phyloP scores from a whole-genome alignment of 768 basidiomycete genomes.

The Mycena chlorophos region DNA sequence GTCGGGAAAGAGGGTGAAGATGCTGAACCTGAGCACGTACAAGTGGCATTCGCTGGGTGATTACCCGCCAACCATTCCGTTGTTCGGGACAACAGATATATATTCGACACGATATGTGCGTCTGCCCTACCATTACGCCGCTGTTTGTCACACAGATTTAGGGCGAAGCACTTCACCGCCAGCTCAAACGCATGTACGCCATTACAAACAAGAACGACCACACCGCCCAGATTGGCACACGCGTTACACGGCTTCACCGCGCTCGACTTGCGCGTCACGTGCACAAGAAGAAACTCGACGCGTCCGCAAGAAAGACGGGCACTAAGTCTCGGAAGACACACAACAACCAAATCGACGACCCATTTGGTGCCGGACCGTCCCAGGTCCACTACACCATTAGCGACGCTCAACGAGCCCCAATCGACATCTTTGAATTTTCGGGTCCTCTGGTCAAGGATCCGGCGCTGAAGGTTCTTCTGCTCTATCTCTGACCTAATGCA shows the following conservation, averaged over 20 bases:
- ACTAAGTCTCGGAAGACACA: not conserved
- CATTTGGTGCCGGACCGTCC: constrained; percentile 1
- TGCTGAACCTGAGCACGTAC: constrained; percentile 29
- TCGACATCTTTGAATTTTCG: constrained; percentile 20
- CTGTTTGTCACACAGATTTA: not conserved
- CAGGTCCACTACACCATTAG: constrained; percentile 24
- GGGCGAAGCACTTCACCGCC: not conserved
- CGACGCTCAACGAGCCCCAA: constrained; percentile 13
- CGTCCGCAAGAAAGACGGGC: not conserved
- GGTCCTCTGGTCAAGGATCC: constrained; percentile 15
- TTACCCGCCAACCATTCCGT: constrained; percentile 19
- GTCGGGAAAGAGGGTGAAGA: constrained; percentile 12
- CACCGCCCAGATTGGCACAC: not conserved
- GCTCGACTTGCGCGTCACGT: not conserved
- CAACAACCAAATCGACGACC: not conserved
- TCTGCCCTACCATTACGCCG: not conserved
- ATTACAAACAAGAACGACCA: not conserved
- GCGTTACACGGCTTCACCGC: not conserved
- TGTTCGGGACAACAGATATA: constrained; percentile 27
- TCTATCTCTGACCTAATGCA: not conserved
- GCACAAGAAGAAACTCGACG: not conserved
- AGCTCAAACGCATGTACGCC: not conserved
- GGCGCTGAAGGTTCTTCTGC: constrained; percentile 21
- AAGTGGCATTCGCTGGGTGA: constrained; percentile 31
- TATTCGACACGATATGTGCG: constrained; percentile 26